These are phyloP conservation scores for Candida vartiovaarae DNA, from an alignment of 805 yeast species.

Conservation along the genomic window DNA sequence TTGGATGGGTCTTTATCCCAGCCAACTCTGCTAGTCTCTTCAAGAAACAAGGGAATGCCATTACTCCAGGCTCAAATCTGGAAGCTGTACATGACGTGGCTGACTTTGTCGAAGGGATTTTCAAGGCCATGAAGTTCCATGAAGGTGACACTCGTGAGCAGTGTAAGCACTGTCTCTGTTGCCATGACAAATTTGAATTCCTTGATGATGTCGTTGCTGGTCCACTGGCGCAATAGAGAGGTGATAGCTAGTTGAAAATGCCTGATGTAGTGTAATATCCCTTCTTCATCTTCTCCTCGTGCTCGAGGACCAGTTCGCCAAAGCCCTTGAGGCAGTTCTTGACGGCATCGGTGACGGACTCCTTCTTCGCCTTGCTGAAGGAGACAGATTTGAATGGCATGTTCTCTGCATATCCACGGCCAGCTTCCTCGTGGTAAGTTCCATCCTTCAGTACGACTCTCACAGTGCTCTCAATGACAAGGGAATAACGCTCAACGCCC, in stretches of 20 bases:
- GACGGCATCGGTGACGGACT: conserved; percentile 78
- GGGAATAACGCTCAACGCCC: conserved; percentile 16
- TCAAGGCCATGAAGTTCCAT: too few species aligned
- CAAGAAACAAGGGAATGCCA: too few species aligned
- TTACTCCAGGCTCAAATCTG: too few species aligned
- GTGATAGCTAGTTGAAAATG: conserved; percentile 19
- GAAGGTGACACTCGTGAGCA: too few species aligned
- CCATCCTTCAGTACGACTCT: conserved; percentile 75
- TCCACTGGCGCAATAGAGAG: background rate
- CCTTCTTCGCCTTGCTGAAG: conserved; percentile 73
- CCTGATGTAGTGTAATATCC: conserved; percentile 29
- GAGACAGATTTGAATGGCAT: conserved; percentile 61
- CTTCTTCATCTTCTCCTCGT: conserved; percentile 26
- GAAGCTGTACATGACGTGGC: too few species aligned
- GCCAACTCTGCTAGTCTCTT: too few species aligned
- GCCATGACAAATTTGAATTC: too few species aligned
- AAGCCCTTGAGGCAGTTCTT: conserved; percentile 75
- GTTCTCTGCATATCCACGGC: conserved; percentile 66
- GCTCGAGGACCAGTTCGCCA: conserved; percentile 49
- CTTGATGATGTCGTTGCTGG: too few species aligned
- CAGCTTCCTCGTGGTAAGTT: conserved; percentile 70
- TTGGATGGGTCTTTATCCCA: too few species aligned
- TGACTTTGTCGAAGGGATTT: too few species aligned
- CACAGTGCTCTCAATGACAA: conserved; percentile 37
- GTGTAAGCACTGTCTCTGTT: too few species aligned